These are phyloP conservation scores for Globisporangium canariense DNA, from an alignment of 352 stramenopile species.

Conservation along the genomic window DNA sequence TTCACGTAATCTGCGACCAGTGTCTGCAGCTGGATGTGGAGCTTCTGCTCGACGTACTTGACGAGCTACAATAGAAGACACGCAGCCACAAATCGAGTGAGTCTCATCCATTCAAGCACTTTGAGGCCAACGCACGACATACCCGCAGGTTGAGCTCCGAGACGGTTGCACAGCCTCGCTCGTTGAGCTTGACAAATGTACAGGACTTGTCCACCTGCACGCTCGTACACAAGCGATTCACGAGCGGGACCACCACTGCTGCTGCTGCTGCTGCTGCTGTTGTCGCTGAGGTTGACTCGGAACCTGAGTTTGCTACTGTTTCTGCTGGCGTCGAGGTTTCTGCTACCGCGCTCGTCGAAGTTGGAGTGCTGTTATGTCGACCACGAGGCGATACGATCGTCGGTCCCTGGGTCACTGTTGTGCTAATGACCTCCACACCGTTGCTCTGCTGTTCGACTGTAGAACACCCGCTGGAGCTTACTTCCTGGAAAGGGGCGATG, in stretches of 20 bases:
- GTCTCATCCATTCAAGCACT: neutral
- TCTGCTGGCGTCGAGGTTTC: neutral
- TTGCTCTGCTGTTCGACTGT: neutral
- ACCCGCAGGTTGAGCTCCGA: slow-evolving; percentile 72
- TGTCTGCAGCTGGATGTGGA: slow-evolving; percentile 58
- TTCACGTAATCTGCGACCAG: slow-evolving; percentile 74
- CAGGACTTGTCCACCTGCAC: slow-evolving; percentile 60
- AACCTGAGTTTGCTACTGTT: slow-evolving; percentile 5
- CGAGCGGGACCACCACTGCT: slow-evolving; percentile 26
- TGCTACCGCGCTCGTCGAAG: neutral
- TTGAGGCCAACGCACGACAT: slow-evolving; percentile 11
- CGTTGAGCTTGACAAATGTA: slow-evolving; percentile 80
- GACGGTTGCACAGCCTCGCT: slow-evolving; percentile 57
- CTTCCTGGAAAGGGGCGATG: slow-evolving; percentile 38
- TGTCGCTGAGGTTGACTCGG: slow-evolving; percentile 15
- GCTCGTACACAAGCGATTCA: slow-evolving; percentile 59
- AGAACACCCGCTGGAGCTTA: neutral
- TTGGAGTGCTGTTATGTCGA: neutral
- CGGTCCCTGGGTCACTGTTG: neutral
- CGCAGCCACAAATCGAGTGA: neutral
- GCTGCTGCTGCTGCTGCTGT: slow-evolving; percentile 10
- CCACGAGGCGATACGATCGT: slow-evolving; percentile 5
- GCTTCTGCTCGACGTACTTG: slow-evolving; percentile 63
- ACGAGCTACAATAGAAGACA: slow-evolving; percentile 38
- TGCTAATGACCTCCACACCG: neutral